Percentiles rank a stretch among this genome's conserved stretches.
Conservation (phyloP, 495 filamentous ascomycete species). For the Podospora conica region DNA sequence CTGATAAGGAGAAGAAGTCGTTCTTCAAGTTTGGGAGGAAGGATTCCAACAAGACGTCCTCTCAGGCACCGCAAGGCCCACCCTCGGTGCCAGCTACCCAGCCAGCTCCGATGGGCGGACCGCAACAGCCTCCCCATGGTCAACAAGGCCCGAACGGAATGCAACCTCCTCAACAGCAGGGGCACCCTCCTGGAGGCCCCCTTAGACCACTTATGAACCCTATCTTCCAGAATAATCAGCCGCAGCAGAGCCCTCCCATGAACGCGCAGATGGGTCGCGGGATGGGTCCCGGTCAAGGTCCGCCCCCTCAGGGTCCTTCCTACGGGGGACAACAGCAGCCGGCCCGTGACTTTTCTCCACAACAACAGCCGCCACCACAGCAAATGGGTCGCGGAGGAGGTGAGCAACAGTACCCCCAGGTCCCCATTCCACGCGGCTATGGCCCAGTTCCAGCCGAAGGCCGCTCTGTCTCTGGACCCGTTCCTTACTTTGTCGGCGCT, state of each 20-base stretch:
- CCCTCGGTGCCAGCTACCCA: constrained; percentile 11
- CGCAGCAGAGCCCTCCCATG: not conserved
- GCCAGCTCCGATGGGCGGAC: not conserved
- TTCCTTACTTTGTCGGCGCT: constrained; percentile 30
- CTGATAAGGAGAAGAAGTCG: constrained; percentile 22
- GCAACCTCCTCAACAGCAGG: not conserved
- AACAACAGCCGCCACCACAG: constrained; percentile 6
- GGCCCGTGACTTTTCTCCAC: constrained; percentile 1
- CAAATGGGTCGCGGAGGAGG: constrained; percentile 9
- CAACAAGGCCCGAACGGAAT: no score
- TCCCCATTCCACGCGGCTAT: constrained; percentile 45
- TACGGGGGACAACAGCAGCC: constrained; percentile 4
- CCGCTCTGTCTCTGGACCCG: constrained; percentile 28
- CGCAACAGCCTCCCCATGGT: not conserved
- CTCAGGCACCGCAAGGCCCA: constrained; percentile 10
- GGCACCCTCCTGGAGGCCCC: not conserved
- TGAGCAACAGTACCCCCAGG: constrained; percentile 39
- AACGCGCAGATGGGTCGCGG: not conserved
- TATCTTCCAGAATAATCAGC: not conserved
- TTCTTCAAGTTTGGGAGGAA: constrained; percentile 32
- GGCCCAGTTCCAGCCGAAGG: constrained; percentile 42
- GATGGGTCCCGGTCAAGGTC: not conserved
- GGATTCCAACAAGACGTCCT: constrained; percentile 17
- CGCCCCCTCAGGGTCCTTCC: not conserved
- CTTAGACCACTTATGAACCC: not conserved